Evolutionary conservation across 1,284 basidiomycete genomes (phyloP).

Genomic region (Rhodotorula sp.): DNA sequence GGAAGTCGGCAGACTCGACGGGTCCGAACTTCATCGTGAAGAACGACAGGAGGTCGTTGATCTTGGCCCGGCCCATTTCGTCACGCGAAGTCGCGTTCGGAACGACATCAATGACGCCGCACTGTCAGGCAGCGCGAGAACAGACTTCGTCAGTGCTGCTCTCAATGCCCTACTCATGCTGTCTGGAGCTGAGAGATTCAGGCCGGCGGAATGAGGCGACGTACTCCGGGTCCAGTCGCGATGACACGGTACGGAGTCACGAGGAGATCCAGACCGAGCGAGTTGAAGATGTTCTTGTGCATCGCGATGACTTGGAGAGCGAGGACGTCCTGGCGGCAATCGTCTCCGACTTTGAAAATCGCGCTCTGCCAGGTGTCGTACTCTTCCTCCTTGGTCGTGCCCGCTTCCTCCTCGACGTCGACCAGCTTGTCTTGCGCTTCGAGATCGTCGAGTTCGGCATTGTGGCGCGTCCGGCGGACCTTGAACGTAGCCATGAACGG

Average conservation of each 20-base stretch:
- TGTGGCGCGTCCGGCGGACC: conserved; percentile 58
- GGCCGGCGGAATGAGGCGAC: conserved; percentile 49
- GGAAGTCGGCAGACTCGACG: conserved; percentile 83
- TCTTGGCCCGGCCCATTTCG: conserved; percentile 98
- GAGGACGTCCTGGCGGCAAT: conserved; percentile 95
- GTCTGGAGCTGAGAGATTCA: background rate
- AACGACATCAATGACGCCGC: conserved; percentile 97
- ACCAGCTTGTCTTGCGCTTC: conserved; percentile 55
- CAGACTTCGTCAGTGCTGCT: too few relatives aligned
- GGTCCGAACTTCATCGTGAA: conserved; percentile 94
- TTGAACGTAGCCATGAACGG: conserved; percentile 99
- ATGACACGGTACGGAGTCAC: conserved; percentile 96
- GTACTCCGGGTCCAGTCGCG: conserved; percentile 89
- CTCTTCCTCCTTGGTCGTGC: conserved; percentile 55
- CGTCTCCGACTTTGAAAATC: conserved; percentile 99
- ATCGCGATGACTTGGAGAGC: conserved; percentile 97
- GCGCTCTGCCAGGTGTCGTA: conserved; percentile 97
- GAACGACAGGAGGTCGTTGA: conserved; percentile 92
- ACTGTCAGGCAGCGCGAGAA: conserved; percentile 55
- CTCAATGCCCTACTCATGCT: too few relatives aligned
- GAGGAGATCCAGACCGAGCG: conserved; percentile 83
- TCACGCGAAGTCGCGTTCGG: conserved; percentile 97
- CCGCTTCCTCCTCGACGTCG: conserved; percentile 29
- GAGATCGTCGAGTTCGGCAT: conserved; percentile 52
- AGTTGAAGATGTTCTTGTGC: conserved; percentile 97